Evolutionary conservation across 2,329 filamentous ascomycete species (phyloP).

Genomic region (Huntiella savannae): DNA sequence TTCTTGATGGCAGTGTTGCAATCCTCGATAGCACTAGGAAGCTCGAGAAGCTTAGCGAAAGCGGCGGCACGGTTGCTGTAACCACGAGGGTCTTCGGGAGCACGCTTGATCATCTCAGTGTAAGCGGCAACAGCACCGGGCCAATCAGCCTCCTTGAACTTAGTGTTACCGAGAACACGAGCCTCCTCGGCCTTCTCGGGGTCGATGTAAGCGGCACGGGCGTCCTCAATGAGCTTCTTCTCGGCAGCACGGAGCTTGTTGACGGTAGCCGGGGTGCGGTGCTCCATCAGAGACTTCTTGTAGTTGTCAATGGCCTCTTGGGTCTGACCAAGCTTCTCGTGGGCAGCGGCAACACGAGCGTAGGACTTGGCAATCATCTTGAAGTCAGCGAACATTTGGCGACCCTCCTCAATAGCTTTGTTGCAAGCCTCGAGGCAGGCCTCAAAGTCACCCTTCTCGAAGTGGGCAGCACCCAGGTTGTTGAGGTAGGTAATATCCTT

Average conservation of each 20-base stretch:
- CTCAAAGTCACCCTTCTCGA: constrained; percentile 89
- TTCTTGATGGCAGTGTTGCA: constrained; percentile 82
- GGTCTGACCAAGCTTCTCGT: constrained; percentile 77
- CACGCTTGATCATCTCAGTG: constrained; percentile 89
- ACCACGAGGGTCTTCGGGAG: constrained; percentile 77
- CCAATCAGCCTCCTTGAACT: constrained; percentile 95
- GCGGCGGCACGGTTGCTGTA: constrained; percentile 96
- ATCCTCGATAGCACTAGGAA: constrained; percentile 83
- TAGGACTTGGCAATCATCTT: constrained; percentile 98
- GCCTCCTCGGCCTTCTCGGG: constrained; percentile 88
- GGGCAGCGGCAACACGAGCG: constrained; percentile 78
- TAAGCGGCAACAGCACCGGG: constrained; percentile 88
- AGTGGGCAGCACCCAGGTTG: constrained; percentile 84
- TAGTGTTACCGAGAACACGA: constrained; percentile 81
- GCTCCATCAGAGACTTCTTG: constrained; percentile 85
- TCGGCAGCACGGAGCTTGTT: constrained; percentile 82
- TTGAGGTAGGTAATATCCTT: constrained; percentile 97
- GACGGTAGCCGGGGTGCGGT: constrained; percentile 85
- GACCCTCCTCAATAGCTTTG: constrained; percentile 76
- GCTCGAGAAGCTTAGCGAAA: constrained; percentile 89
- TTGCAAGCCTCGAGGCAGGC: constrained; percentile 72
- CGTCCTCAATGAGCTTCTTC: constrained; percentile 61
- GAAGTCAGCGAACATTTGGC: constrained; percentile 82
- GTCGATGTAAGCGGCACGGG: constrained; percentile 67
- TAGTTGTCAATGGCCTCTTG: constrained; percentile 70